Conservation (phyloP, 306 rosid species). For the Hippophae tibetana region DNA sequence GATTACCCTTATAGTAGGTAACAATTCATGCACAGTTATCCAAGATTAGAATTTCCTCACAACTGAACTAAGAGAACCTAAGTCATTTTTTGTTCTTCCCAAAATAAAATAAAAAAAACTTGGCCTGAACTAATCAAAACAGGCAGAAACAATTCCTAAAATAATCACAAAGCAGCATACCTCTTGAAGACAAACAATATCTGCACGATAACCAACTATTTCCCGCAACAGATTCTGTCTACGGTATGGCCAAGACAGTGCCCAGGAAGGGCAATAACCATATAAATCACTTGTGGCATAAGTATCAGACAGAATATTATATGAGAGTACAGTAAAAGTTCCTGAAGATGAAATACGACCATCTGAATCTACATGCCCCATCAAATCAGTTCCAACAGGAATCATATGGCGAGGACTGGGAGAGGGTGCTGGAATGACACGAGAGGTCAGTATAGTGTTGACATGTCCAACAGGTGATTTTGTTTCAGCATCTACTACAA, state of each 20-base stretch:
- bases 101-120: background rate
- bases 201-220: slow-evolving; percentile 89
- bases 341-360: slow-evolving; percentile 62
- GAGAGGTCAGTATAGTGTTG: slow-evolving; percentile 60
- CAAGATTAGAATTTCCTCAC: no score
- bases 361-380: slow-evolving; percentile 70
- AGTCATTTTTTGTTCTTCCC: background rate
- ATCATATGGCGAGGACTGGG: slow-evolving; percentile 71
- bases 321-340: slow-evolving; percentile 83
- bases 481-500: slow-evolving; percentile 67
- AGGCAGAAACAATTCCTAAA: background rate
- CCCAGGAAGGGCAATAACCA: slow-evolving; percentile 95
- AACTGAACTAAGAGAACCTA: no score
- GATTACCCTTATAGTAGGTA: no score
- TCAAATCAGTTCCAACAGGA: slow-evolving; percentile 58
- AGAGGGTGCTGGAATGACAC: slow-evolving; percentile 93
- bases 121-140: background rate
- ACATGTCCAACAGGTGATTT: slow-evolving; percentile 57
- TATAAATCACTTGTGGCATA: slow-evolving; percentile 70
- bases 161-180: slow-evolving; percentile 31
- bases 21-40: no score
- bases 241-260: slow-evolving; percentile 98
- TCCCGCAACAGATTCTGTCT: slow-evolving; percentile 89
- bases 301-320: slow-evolving; percentile 82
- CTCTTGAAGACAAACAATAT: slow-evolving; percentile 98